Evolutionary conservation across 495 filamentous ascomycete genomes (phyloP), one percentile per base, ranked within the genome.

Genomic region (Cercophora sp.): DNA sequence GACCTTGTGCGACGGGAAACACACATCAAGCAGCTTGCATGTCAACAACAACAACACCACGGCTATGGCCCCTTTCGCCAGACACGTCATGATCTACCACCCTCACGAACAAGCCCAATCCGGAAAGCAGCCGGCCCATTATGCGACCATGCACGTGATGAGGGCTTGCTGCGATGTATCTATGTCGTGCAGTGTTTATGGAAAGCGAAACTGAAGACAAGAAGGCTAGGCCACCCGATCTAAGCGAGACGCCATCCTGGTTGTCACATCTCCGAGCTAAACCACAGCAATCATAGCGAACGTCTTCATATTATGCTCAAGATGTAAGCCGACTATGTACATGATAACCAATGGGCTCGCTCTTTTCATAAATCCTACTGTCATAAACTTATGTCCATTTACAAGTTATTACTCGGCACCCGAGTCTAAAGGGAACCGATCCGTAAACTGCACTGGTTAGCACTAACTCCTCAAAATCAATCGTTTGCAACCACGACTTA

Each of bases 391-490:
- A 15, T 20, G 15, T 39, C 18, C 16, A 39, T 11, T 26, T 27
- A 34, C n/a, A 3, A 32, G 5, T 26, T 29, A 19, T n/a, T 22
- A 32, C 9, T 41, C 48, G 5, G 10, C 41, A 54, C 27, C 59
- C 5, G 43, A 37, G 44, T 86, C 83, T 39, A 82, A 25, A 1
- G 79, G 66, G 52, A 82, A 87, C 20, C 83, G 71, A 45, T 74
- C 74, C 54, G 82, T 66, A 55, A 72, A 74, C 61, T 63, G 24
- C 31, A 41, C 8, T 25, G 8, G 52, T 31, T 40, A 35, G 20
- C 11, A 20, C 1, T 55, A 2, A 10, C 5, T 32, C 31, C 36
- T 45, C 42, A 44, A 41, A 5, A 39, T 9, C 1, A 8, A 34
- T 26, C 11, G 10, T 1, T 18, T 15, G 1, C 5, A 18, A 8